Percentiles rank a stretch among this genome's conserved stretches.
Conservation (phyloP, 2,329 filamentous ascomycete species). For the Hymenoscyphus fructigenus region DNA sequence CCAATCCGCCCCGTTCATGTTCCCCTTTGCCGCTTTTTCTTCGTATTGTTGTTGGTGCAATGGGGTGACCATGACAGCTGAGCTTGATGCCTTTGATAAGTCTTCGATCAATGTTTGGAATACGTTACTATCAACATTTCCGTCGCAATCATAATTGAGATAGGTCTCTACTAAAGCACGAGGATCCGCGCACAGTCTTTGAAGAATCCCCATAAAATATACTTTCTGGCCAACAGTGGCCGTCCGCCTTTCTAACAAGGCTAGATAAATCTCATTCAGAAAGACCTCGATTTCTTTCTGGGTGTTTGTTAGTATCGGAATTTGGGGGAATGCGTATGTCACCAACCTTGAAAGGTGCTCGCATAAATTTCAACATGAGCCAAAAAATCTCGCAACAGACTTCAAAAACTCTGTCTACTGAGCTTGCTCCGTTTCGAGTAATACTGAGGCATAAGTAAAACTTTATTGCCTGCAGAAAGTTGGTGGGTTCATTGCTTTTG, state of each 20-base stretch:
- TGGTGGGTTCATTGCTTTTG: slow-evolving; percentile 82
- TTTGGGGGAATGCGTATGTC: background rate
- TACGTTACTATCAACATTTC: slow-evolving; percentile 85
- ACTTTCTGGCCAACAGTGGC: slow-evolving; percentile 89
- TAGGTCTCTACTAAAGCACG: slow-evolving; percentile 91
- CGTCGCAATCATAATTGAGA: slow-evolving; percentile 96
- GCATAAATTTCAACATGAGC: slow-evolving; percentile 92
- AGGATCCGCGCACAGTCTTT: slow-evolving; percentile 80
- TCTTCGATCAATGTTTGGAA: slow-evolving; percentile 96
- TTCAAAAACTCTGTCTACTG: slow-evolving; percentile 88
- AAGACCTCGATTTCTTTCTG: slow-evolving; percentile 98
- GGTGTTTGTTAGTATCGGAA: slow-evolving; percentile 15
- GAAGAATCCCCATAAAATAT: slow-evolving; percentile 83
- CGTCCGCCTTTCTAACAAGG: slow-evolving; percentile 82
- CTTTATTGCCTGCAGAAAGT: slow-evolving; percentile 91
- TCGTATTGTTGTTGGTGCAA: slow-evolving; percentile 84
- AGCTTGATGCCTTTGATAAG: slow-evolving; percentile 80
- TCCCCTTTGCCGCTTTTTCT: slow-evolving; percentile 63
- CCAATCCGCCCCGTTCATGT: slow-evolving; percentile 68
- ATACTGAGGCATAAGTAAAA: slow-evolving; percentile 95
- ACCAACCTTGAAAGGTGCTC: slow-evolving; percentile 84
- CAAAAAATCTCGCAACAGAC: slow-evolving; percentile 97
- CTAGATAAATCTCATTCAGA: slow-evolving; percentile 93
- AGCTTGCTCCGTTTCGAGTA: slow-evolving; percentile 92
- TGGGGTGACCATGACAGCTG: slow-evolving; percentile 71